Base-by-base conservation (phyloP, 2,329 filamentous ascomycete species). In the Pleoardoris graminearum region DNA sequence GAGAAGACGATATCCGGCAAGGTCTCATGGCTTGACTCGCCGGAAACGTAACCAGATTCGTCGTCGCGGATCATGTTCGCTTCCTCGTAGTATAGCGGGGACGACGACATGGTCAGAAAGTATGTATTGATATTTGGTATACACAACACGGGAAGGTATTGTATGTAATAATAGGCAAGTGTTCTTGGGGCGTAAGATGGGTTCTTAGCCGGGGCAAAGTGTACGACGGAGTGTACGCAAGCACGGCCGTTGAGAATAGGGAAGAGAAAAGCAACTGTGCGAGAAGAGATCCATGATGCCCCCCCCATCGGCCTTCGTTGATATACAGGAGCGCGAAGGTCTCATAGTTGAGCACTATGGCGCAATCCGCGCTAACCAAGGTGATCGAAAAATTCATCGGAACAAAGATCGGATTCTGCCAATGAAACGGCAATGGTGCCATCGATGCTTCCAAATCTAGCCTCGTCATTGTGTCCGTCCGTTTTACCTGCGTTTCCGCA, bases 21-120 rank as follows among this genome's bases (percentile, higher is more conserved):
- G 60, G 79, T 79, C 47, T 79, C 78, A 37, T 82, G 79, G 63
- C 83, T 87, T 29, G 84, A 86, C 46, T 81, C 80, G 36, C 83
- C 87, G 75, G 76, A 89, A 67, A 85, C 90, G 78, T 97, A 97
- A 58, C 93, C 93, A 30, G 93, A 97, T 76, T 96, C 91, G 46
- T 68, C 69, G 58, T 82, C 80, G 49, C 55, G 60, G 44, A 69
- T 61, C 16, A 63, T 63, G 38, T 63, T 60, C 8, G 65, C 57
- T 48, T 63, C 62, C 53, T 65, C 62, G 51, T 61, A 65, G n/a
- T 58, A 48, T 46, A 67, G 62, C 39, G 60, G 33, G 4, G 30
- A 29, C 23, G 68, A 69, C 59, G 68, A 68, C 68, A 70, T 71
- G 32, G 22, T 47, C 14, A 3, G 14, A 22, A 14, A 39, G 42